Conservation (phyloP, 2,329 filamentous ascomycete species). For the Verticillium nonalfalfae region DNA sequence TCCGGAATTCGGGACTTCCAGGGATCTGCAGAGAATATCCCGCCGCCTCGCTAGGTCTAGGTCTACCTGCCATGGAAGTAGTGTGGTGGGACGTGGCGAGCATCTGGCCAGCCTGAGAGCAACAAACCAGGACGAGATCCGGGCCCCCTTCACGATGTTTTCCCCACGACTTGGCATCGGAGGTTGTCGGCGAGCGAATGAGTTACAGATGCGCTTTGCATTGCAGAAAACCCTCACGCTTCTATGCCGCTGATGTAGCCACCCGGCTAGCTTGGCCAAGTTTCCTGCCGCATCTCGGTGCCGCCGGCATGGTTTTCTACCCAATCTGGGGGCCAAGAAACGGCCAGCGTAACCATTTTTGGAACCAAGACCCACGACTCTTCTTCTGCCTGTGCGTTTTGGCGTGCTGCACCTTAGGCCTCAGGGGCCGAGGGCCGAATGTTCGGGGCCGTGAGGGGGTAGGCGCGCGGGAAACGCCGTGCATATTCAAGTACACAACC, state of each 20-base stretch:
- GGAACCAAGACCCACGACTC: background rate
- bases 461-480: background rate
- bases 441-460: background rate
- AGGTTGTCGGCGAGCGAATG: too few relatives aligned
- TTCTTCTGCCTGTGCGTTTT: background rate
- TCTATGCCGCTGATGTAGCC: background rate
- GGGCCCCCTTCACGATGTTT: too few relatives aligned
- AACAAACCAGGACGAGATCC: too few relatives aligned
- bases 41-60: too few relatives aligned
- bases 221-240: background rate
- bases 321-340: background rate
- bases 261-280: background rate
- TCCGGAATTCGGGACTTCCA: too few relatives aligned
- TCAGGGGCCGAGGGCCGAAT: background rate
- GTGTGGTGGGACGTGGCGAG: too few relatives aligned
- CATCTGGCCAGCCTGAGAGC: too few relatives aligned
- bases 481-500: background rate
- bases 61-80: too few relatives aligned
- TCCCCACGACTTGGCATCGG: too few relatives aligned
- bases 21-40: too few relatives aligned
- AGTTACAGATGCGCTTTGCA: background rate
- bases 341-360: background rate
- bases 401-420: background rate
- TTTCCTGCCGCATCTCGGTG: background rate
- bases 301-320: background rate